Base-by-base conservation (phyloP, 495 filamentous ascomycete genomes). In the Penicillium angulare region DNA sequence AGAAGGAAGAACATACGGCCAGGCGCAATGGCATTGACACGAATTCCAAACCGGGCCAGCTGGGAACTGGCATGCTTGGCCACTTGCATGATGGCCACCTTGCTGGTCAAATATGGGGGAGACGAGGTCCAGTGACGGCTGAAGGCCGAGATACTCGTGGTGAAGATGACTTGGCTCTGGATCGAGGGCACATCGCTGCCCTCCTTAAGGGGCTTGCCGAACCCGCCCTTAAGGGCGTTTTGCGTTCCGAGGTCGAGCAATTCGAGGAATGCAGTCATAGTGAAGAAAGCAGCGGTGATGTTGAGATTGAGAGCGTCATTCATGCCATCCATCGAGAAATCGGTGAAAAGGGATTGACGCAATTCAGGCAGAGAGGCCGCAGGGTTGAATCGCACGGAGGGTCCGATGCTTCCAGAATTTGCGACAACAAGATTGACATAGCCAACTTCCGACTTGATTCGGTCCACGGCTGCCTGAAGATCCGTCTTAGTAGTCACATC, bases 401-500 rank as follows among this genome's bases (percentile, higher is more conserved):
- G 53, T n/a, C 49, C 50, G 32, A 50, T 50, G 23, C 7, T 75
- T 21, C 85, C 86, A 2, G 83, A 78, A 67, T 88, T 89, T 56
- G 81, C 81, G 26, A 87, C 72, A 1, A 89, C 60, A 18, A 88
- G 60, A 60, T 89, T 85, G 21, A 88, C 68, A 52, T 70, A 72
- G 34, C 75, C 75, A 2, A 59, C 55, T 12, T 77, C 73, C 7
- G 49, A 17, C 32, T 62, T 54, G 53, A 78, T 59, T 1, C 54
- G 59, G 4, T 60, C 61, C 2, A 61, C 73, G 3, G 59, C 51
- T 1, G 57, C 29, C 18, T 64, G 50, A 27, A 78, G 63, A 18
- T 59, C 61, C 7, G 59, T 50, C 45, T 74, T 73, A 20, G 68
- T 72, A 8, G 74, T 71, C 3, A 76, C 71, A 51, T 79, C 76